These are phyloP conservation scores for Nakaseomyces kungkrabaensis DNA, from an alignment of 1,139 yeast genomes.

Conservation along the genomic window DNA sequence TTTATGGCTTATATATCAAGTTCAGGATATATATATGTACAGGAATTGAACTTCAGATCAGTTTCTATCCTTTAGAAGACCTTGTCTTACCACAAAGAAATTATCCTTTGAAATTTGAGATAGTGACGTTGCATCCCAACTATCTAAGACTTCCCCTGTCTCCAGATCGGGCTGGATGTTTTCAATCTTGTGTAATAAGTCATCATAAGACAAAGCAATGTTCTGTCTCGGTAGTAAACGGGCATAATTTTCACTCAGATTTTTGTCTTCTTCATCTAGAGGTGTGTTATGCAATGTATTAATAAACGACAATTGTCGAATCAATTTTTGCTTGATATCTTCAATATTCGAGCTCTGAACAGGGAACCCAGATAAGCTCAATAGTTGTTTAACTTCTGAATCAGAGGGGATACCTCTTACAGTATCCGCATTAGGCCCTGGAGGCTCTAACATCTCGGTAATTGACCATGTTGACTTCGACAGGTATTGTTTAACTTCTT, in stretches of 20 bases:
- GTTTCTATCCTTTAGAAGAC: slow-evolving; percentile 29
- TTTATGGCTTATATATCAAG: background rate
- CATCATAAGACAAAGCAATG: slow-evolving; percentile 23
- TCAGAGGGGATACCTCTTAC: slow-evolving; percentile 8
- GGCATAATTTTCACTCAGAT: slow-evolving; percentile 15
- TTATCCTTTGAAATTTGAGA: slow-evolving; percentile 27
- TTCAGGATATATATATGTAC: background rate
- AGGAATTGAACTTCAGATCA: slow-evolving; percentile 2
- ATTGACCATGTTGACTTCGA: slow-evolving; percentile 22
- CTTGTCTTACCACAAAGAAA: slow-evolving; percentile 34
- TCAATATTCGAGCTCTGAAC: slow-evolving; percentile 21
- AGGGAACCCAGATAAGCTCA: slow-evolving; percentile 40
- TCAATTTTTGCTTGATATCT: slow-evolving; percentile 31
- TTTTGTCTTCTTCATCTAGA: slow-evolving; percentile 13
- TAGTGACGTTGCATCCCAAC: slow-evolving; percentile 33
- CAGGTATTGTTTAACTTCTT: slow-evolving; percentile 17
- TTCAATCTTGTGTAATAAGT: slow-evolving; percentile 17
- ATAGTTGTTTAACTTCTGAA: slow-evolving; percentile 23
- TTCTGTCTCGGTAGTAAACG: slow-evolving; percentile 17
- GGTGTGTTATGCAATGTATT: slow-evolving; percentile 33
- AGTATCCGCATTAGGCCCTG: background rate
- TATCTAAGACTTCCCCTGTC: slow-evolving; percentile 32
- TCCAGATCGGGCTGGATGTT: slow-evolving; percentile 14
- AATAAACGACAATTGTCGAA: slow-evolving; percentile 40
- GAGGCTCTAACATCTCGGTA: slow-evolving; percentile 11